phyloP scores from a whole-genome alignment of 2,329 filamentous ascomycete genomes.

The Epichloe uncinata region DNA sequence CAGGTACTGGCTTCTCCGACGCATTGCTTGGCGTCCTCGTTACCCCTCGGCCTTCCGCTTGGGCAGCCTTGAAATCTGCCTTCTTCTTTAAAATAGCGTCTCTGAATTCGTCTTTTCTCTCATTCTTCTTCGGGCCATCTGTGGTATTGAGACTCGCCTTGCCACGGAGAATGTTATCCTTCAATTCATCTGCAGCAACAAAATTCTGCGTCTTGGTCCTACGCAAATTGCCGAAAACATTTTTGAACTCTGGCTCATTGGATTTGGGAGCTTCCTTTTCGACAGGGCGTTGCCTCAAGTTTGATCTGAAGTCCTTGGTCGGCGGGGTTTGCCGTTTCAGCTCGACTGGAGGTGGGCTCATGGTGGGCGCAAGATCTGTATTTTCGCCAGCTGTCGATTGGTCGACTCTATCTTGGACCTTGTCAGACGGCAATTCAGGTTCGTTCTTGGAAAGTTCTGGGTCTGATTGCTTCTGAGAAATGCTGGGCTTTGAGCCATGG shows the following conservation, averaged over 20 bases:
- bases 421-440: constrained; percentile 9
- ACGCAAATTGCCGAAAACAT: constrained; percentile 73
- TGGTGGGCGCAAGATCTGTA: constrained; percentile 9
- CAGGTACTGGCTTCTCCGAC: constrained; percentile 34
- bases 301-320: constrained; percentile 68
- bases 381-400: neutral
- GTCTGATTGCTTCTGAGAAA: constrained; percentile 14
- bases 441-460: constrained; percentile 10
- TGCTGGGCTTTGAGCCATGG: constrained; percentile 10
- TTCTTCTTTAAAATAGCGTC: constrained; percentile 59
- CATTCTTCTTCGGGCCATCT: constrained; percentile 71
- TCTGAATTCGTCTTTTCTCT: constrained; percentile 78
- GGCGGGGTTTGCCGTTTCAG: constrained; percentile 49
- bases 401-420: constrained; percentile 2
- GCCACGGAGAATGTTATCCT: constrained; percentile 76
- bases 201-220: constrained; percentile 83
- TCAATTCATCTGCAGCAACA: constrained; percentile 75
- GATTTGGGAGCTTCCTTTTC: constrained; percentile 29
- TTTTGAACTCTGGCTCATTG: constrained; percentile 64
- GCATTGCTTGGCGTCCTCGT: constrained; percentile 24
- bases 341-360: constrained; percentile 21
- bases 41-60: constrained; percentile 44
- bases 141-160: constrained; percentile 67
- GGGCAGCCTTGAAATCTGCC: constrained; percentile 47
- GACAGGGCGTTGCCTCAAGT: constrained; percentile 52